Evolutionary conservation across 805 yeast species (phyloP), one percentile per base, ranked within the genome.

Genomic region (Spathaspora passalidarum): DNA sequence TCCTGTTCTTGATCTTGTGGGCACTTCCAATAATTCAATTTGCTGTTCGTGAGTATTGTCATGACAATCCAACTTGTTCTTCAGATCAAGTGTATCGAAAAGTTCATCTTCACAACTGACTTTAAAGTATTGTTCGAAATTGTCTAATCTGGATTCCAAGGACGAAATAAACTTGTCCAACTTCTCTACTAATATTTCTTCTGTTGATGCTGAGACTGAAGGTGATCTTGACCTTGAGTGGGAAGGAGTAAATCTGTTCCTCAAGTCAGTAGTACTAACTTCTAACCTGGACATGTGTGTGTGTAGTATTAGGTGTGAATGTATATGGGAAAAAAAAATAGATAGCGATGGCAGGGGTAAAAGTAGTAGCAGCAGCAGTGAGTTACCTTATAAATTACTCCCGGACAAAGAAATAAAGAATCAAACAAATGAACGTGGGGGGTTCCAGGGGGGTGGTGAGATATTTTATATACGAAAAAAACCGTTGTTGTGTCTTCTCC

Each of bases 101-200:
- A 36, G 36, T 14, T 46, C 37, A 22, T 47, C 34, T 5, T 25
- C 40, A 22, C 35, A 46, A 5, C 53, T 55, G 20, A 63, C 46
- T 47, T 68, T 64, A 53, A 71, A 71, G 47, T 62, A 72, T 48
- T 61, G 64, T 40, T 72, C 76, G 47, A 72, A 72, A 40, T 60
- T 63, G 39, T 66, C 71, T 26, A 72, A 50, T 18, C 74, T 51
- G 10, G 69, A 60, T 48, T 72, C 76, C n/a, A 72, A 65, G 7
- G 73, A 66, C n/a, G 72, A 62, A 17, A 72, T 56, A 44, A 72
- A 72, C n/a, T 53, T 51, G 44, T 72, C 76, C 29, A 72, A 51
- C 42, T 65, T 67, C 45, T 71, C 76, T 6, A 71, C 66, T 47
- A 72, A 57, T 2, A 66, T 44, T 51, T 71, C 76, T 40, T 72